Evolutionary conservation across 2,329 filamentous ascomycete genomes (phyloP).

Genomic region (Cadophora luteo-olivacea): DNA sequence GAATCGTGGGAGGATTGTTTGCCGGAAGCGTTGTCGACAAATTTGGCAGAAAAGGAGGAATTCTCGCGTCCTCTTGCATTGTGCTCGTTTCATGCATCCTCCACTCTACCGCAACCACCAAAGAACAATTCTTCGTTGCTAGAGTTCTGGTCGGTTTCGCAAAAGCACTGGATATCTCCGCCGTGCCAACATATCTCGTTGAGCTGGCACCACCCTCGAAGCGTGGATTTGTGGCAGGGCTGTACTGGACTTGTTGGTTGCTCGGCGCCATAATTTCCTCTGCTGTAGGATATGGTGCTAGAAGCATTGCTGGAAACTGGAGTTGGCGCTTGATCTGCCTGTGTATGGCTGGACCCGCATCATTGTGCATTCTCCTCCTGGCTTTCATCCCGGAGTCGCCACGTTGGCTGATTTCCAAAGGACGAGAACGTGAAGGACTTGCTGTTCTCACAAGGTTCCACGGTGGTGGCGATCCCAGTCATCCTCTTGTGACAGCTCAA

Average conservation of each 20-base stretch:
- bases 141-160: background rate
- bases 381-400: background rate
- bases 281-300: conserved; percentile 9
- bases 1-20: background rate
- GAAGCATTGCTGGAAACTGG: conserved; percentile 12
- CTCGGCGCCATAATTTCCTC: conserved; percentile 3
- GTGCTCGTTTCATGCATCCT: background rate
- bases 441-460: background rate
- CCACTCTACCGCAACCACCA: background rate
- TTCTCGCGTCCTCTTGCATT: background rate
- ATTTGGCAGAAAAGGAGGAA: background rate
- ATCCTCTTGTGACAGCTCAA: background rate
- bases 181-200: background rate
- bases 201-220: conserved; percentile 12
- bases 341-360: background rate
- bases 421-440: background rate
- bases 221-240: conserved; percentile 7
- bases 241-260: conserved; percentile 13
- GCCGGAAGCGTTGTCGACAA: background rate
- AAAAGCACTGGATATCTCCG: background rate
- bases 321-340: background rate
- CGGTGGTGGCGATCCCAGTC: background rate
- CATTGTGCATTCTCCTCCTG: background rate
- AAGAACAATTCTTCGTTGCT: background rate
- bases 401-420: background rate